These are phyloP conservation scores for Eremothecium cymbalariae DNA, from an alignment of 1,139 yeast species.

Conservation along the genomic window DNA sequence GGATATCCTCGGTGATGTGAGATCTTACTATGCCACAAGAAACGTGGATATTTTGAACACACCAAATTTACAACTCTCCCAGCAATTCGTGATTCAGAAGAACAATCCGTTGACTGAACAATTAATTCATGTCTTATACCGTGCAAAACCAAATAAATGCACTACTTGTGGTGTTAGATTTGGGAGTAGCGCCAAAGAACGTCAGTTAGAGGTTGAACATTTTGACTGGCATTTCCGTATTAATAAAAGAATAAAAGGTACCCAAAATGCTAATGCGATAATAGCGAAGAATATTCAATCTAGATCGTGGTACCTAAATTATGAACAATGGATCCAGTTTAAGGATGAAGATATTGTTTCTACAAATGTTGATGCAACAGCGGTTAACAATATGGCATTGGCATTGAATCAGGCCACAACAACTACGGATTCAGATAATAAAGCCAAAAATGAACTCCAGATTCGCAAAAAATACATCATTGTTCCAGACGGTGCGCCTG, in stretches of 20 bases:
- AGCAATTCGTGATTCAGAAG: slow-evolving; percentile 22
- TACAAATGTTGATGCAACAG: slow-evolving; percentile 20
- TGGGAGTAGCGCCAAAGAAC: slow-evolving; percentile 52
- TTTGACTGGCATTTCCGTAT: slow-evolving; percentile 96
- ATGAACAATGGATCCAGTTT: slow-evolving; percentile 65
- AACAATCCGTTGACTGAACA: slow-evolving; percentile 22
- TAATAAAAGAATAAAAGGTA: slow-evolving; percentile 61
- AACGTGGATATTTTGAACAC: slow-evolving; percentile 27
- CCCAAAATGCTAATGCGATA: slow-evolving; percentile 13
- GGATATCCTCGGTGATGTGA: slow-evolving; percentile 27
- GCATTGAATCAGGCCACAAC: slow-evolving; percentile 9
- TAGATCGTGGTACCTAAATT: slow-evolving; percentile 76
- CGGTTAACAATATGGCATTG: slow-evolving; percentile 6
- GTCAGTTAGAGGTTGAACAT: slow-evolving; percentile 50
- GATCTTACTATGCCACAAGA: slow-evolving; percentile 25
- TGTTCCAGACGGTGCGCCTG: slow-evolving; percentile 63
- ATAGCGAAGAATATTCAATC: slow-evolving; percentile 42
- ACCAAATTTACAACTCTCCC: slow-evolving; percentile 25
- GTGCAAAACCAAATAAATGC: slow-evolving; percentile 66
- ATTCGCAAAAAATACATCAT: slow-evolving; percentile 38
- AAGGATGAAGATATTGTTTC: slow-evolving; percentile 53
- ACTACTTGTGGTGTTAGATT: slow-evolving; percentile 87
- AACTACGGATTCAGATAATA: slow-evolving; percentile 5
- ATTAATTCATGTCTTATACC: slow-evolving; percentile 28
- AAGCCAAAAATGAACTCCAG: slow-evolving; percentile 7